Percentiles rank a stretch among this genome's conserved stretches.
Conservation (phyloP, 148 eudicot species). For the Silene uniflora region DNA sequence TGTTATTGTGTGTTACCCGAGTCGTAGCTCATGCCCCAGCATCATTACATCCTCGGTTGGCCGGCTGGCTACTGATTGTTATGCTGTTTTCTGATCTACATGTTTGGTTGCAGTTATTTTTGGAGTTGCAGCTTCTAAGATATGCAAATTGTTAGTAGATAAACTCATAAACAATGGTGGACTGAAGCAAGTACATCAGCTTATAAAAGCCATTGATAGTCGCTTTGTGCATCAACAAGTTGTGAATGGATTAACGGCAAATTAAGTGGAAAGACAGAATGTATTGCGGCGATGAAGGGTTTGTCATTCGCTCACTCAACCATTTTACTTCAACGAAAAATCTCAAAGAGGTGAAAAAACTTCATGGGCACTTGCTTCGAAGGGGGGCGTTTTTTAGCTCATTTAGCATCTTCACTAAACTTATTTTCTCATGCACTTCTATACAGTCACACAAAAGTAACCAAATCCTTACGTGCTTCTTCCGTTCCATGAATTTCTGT, state of each 20-base stretch:
- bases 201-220: constrained; percentile 2
- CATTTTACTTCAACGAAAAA: constrained; percentile 33
- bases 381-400: constrained; percentile 37
- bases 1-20: no score
- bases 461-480: constrained; percentile 35
- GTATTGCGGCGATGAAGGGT: constrained; percentile 6
- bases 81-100: background rate
- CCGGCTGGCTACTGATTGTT: background rate
- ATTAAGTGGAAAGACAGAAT: background rate
- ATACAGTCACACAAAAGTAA: constrained; percentile 22
- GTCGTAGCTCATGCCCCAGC: no score
- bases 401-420: constrained; percentile 37
- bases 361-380: constrained; percentile 46
- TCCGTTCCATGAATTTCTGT: constrained; percentile 32
- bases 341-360: constrained; percentile 34
- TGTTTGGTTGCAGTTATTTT: background rate
- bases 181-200: background rate
- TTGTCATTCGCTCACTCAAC: constrained; percentile 13
- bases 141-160: no score
- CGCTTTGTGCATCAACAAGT: background rate
- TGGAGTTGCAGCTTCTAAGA: background rate
- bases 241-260: background rate
- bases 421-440: constrained; percentile 41
- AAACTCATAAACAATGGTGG: background rate
- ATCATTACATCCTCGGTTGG: no score